Base-by-base conservation (phyloP, 192 early-diverging fungal genomes). In the Umbelopsis vinacea region DNA sequence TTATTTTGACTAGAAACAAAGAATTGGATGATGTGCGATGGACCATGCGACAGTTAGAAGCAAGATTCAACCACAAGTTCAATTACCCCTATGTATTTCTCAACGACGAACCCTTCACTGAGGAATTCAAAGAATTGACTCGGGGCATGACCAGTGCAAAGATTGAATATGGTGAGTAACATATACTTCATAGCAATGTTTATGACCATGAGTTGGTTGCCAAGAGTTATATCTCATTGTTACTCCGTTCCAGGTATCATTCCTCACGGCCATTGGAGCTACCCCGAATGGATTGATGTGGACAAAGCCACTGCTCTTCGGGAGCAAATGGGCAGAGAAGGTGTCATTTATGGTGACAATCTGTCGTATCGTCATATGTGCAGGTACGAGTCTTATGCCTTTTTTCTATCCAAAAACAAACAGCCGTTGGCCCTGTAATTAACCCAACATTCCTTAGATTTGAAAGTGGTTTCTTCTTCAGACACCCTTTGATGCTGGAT, bases 41-140 rank as follows among this genome's bases (percentile, higher is more conserved):
- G n/a, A 81, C 92, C 0, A 84, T 95, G 69, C 83, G 81, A 52
- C 86, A 93, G 69, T 72, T 95, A n/a, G 93, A 96, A 74, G 87
- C 92, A 69, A 81, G 93, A 35, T 95, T 94, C 79, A 96, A 96
- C 75, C 48, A 71, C 48, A 85, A 87, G 57, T 93, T 87, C 80
- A 85, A 92, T 68, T 96, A 96, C 73, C 93, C 93, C 0, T 96
- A 92, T 78, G 89, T 96, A 47, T 94, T 95, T 70, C 77, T 96
- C 48, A 96, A 96, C 80, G 90, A 96, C 23, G 84, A 81, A 47
- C 83, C 86, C 0, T 95, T 96, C 69, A 84, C 84, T 1, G 81
- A 87, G 14, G 82, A 91, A 55, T 96, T 96, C 73, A 84, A 82
- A 71, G 79, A 77, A 33, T 74, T 81, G 23, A 88, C 87, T 29